Percentiles rank a stretch among this genome's conserved stretches.
Conservation (phyloP, 2,329 filamentous ascomycete genomes). For the Aspergillus sp. region DNA sequence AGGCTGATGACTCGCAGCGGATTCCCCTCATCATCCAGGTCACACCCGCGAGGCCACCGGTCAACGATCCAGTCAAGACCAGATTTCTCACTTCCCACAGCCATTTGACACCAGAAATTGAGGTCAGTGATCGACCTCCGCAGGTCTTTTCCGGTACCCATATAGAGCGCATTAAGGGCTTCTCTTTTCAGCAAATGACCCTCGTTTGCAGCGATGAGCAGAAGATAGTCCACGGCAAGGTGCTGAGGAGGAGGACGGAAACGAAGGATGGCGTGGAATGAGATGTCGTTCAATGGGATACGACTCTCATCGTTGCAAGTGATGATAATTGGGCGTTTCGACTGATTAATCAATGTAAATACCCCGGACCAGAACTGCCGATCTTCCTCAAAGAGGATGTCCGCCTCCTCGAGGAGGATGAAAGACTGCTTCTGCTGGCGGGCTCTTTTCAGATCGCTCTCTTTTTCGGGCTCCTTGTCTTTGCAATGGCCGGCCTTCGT, state of each 20-base stretch:
- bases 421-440: constrained; percentile 81
- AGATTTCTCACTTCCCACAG: constrained; percentile 80
- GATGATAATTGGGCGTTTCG: constrained; percentile 88
- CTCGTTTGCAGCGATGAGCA: constrained; percentile 81
- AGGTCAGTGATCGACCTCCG: constrained; percentile 79
- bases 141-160: constrained; percentile 67
- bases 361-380: constrained; percentile 91
- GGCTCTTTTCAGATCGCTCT: constrained; percentile 31
- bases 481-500: constrained; percentile 16
- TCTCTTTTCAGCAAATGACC: constrained; percentile 73
- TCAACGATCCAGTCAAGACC: constrained; percentile 88
- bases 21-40: constrained; percentile 65
- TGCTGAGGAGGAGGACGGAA: constrained; percentile 65
- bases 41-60: constrained; percentile 69
- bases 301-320: constrained; percentile 90
- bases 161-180: constrained; percentile 68
- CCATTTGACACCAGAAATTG: constrained; percentile 96
- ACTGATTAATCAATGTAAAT: constrained; percentile 71
- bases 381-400: constrained; percentile 91
- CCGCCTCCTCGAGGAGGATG: constrained; percentile 90
- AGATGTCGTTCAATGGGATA: constrained; percentile 71
- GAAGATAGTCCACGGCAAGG: constrained; percentile 73
- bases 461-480: constrained; percentile 21
- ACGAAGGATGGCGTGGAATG: constrained; percentile 80
- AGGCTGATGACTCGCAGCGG: constrained; percentile 76